Evolutionary conservation across 2,329 filamentous ascomycete species (phyloP).

Genomic region (Colletotrichum sojae): DNA sequence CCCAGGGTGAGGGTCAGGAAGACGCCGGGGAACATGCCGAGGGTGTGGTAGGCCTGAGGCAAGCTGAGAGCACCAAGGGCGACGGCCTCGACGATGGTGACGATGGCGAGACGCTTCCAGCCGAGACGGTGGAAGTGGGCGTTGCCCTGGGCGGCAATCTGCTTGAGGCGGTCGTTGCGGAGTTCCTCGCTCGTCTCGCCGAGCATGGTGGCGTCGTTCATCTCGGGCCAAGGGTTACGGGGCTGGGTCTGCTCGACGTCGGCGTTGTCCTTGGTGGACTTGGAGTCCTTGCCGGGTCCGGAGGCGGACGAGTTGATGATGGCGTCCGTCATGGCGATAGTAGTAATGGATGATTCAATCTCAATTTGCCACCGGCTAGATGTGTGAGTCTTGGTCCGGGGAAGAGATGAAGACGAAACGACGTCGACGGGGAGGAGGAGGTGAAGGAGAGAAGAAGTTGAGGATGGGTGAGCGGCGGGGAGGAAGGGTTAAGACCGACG

Average conservation of each 20-base stretch:
- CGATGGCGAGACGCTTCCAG: conserved; percentile 69
- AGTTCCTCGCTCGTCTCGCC: conserved; percentile 46
- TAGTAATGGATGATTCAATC: conserved; percentile 3
- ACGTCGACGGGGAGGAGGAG: not conserved
- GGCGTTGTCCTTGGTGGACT: conserved; percentile 21
- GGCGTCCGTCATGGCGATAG: conserved; percentile 32
- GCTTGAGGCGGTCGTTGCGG: conserved; percentile 59
- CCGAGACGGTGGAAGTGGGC: conserved; percentile 68
- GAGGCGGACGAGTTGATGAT: conserved; percentile 26
- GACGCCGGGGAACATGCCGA: conserved; percentile 67
- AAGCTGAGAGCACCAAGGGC: conserved; percentile 68
- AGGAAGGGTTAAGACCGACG: conserved; percentile 3
- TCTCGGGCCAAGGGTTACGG: conserved; percentile 33
- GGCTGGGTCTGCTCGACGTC: conserved; percentile 33
- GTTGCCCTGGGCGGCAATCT: conserved; percentile 60
- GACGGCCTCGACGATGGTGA: conserved; percentile 70
- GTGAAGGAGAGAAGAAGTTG: not conserved
- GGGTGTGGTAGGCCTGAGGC: conserved; percentile 64
- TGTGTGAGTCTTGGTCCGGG: not conserved
- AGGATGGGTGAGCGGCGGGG: not conserved
- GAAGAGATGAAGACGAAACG: not conserved
- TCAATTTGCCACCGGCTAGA: not conserved
- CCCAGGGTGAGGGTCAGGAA: conserved; percentile 59
- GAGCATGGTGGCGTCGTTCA: conserved; percentile 37
- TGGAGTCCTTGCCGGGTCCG: conserved; percentile 23